phyloP scores from a whole-genome alignment of 140 eudicot species.

The Cichorium intybus region DNA sequence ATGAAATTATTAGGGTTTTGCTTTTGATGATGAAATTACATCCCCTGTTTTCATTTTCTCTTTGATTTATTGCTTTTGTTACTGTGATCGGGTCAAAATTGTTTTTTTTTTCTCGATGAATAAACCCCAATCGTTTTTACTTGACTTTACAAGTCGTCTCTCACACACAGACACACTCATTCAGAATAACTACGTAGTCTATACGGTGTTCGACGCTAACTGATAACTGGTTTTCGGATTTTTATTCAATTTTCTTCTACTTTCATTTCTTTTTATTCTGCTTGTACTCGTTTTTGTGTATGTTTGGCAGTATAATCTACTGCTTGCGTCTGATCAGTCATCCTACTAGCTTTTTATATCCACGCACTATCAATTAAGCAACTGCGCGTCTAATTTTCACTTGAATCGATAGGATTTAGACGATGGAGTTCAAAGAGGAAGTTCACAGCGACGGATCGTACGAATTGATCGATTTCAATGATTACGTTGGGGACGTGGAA shows the following conservation, averaged over 20 bases:
- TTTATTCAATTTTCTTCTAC: constrained; percentile 1
- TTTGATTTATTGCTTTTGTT: constrained; percentile 1
- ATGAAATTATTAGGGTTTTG: not conserved
- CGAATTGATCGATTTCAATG: constrained; percentile 28
- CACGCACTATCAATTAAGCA: not conserved
- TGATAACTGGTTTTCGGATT: not conserved
- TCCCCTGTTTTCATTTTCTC: not conserved
- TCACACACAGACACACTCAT: not conserved
- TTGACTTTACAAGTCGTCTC: constrained; percentile 3
- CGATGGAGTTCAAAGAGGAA: constrained; percentile 29
- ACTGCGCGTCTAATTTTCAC: constrained; percentile 10
- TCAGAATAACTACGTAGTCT: not conserved
- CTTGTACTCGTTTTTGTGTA: not conserved
- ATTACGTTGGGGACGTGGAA: constrained; percentile 20
- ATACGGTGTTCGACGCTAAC: not conserved
- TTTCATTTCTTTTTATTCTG: not conserved
- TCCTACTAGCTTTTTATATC: not conserved
- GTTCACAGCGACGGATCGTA: constrained; percentile 37
- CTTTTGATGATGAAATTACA: not conserved
- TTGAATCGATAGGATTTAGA: not conserved
- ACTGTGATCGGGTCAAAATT: not conserved
- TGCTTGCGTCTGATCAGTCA: not conserved
- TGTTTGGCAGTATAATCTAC: constrained; percentile 12
- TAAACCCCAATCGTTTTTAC: constrained; percentile 1
- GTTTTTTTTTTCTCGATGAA: not conserved